Evolutionary conservation across 257 asterid genomes (phyloP).

Genomic region (Verbena officinalis): DNA sequence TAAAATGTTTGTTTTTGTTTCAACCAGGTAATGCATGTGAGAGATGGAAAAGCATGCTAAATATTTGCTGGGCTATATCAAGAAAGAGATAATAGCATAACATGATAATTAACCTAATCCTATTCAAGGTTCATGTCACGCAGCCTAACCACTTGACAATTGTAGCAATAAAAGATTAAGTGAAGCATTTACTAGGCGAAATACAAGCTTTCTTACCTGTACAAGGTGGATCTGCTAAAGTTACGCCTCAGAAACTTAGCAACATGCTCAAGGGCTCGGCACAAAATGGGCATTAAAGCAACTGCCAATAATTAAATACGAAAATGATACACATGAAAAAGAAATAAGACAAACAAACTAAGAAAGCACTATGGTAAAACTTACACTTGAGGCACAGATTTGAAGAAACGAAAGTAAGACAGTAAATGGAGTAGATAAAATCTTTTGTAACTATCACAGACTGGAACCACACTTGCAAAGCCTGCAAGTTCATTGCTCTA

Average conservation of each 20-base stretch:
- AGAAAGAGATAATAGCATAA: neutral
- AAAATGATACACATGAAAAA: slow-evolving; percentile 19
- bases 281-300: slow-evolving; percentile 82
- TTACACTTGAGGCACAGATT: slow-evolving; percentile 81
- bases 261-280: slow-evolving; percentile 73
- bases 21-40: slow-evolving; percentile 14
- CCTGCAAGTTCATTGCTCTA: slow-evolving; percentile 87
- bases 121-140: slow-evolving; percentile 11
- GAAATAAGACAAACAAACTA: slow-evolving; percentile 22
- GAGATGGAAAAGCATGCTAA: slow-evolving; percentile 10
- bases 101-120: slow-evolving; percentile 7
- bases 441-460: slow-evolving; percentile 76
- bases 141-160: neutral
- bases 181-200: slow-evolving; percentile 13
- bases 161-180: slow-evolving; percentile 11
- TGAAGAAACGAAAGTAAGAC: slow-evolving; percentile 72
- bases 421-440: slow-evolving; percentile 73
- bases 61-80: slow-evolving; percentile 6
- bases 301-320: slow-evolving; percentile 52
- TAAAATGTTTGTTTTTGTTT: neutral
- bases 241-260: slow-evolving; percentile 80
- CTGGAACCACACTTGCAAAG: slow-evolving; percentile 91
- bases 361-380: slow-evolving; percentile 25
- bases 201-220: slow-evolving; percentile 52
- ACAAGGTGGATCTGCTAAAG: slow-evolving; percentile 73